phyloP scores from a whole-genome alignment of 2,329 filamentous ascomycete species.

The Aureobasidium sp. region DNA sequence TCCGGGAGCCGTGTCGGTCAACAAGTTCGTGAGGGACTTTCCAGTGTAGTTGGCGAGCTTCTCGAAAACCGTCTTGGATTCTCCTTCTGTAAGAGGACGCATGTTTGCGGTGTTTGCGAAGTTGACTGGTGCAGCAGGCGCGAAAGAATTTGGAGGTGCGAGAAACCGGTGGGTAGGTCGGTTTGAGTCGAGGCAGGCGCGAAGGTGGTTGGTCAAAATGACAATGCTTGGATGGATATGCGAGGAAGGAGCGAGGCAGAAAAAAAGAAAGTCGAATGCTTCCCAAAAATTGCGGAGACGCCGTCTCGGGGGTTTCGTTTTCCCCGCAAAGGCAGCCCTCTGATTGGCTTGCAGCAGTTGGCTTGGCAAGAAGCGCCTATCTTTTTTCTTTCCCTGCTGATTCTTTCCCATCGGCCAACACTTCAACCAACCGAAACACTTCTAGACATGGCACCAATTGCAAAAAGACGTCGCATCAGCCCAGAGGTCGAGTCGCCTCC shows the following conservation, averaged over 20 bases:
- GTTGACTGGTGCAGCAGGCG: background rate
- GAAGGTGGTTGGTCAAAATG: background rate
- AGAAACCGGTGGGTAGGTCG: too few relatives aligned
- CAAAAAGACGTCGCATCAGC: conserved; percentile 44
- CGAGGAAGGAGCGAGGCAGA: conserved; percentile 2
- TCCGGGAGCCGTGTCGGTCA: conserved; percentile 36
- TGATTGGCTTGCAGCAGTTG: background rate
- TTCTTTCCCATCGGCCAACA: background rate
- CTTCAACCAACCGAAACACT: background rate
- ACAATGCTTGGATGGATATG: background rate
- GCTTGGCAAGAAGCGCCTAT: background rate
- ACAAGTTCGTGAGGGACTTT: conserved; percentile 70
- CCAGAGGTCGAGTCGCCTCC: conserved; percentile 31
- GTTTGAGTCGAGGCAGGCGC: background rate
- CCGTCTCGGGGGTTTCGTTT: conserved; percentile 3
- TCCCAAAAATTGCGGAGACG: background rate
- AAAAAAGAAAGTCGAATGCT: conserved; percentile 6
- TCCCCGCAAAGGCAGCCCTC: conserved; percentile 1
- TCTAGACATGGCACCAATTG: conserved; percentile 37
- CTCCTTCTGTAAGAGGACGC: conserved; percentile 71
- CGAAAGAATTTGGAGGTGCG: background rate
- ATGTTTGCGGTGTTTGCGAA: conserved; percentile 42
- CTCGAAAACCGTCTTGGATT: conserved; percentile 73
- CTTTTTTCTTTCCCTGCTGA: conserved; percentile 7
- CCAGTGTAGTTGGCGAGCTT: conserved; percentile 94